Evolutionary conservation across 2,329 filamentous ascomycete species (phyloP).

Genomic region (Cercospora sp.): DNA sequence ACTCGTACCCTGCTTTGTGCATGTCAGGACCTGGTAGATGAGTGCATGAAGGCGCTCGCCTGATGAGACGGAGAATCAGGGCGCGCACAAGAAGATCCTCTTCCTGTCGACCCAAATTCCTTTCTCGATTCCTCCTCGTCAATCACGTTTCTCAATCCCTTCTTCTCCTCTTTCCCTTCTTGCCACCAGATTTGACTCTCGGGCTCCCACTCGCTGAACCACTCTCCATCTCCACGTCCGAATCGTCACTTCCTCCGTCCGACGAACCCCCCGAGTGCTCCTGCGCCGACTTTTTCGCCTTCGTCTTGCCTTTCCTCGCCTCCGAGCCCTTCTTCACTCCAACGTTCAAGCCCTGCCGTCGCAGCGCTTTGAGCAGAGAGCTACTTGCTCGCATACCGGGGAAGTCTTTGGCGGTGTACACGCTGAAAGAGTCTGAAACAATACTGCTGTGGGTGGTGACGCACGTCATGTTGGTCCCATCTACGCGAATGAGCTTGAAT

Average conservation of each 20-base stretch:
- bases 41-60: not conserved
- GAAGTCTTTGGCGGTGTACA: conserved; percentile 83
- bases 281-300: conserved; percentile 31
- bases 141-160: conserved; percentile 4
- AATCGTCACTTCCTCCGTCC: conserved; percentile 21
- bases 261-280: conserved; percentile 19
- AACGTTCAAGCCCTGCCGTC: conserved; percentile 78
- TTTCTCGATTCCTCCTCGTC: not conserved
- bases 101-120: not conserved
- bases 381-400: conserved; percentile 81
- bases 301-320: conserved; percentile 41
- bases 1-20: not conserved
- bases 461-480: conserved; percentile 56
- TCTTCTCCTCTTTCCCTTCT: conserved; percentile 31
- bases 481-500: conserved; percentile 72
- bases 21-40: not conserved
- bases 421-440: conserved; percentile 71
- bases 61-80: not conserved
- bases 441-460: conserved; percentile 53
- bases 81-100: not conserved
- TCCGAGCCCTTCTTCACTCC: conserved; percentile 86
- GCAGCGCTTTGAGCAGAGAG: conserved; percentile 68
- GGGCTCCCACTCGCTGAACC: conserved; percentile 22
- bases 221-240: conserved; percentile 14
- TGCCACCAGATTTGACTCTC: conserved; percentile 24